A percentile compares a stretch with the other conserved stretches of the same genome.
Conservation (phyloP, 306 rosid genomes). For the Herpetospermum pedunculosum region DNA sequence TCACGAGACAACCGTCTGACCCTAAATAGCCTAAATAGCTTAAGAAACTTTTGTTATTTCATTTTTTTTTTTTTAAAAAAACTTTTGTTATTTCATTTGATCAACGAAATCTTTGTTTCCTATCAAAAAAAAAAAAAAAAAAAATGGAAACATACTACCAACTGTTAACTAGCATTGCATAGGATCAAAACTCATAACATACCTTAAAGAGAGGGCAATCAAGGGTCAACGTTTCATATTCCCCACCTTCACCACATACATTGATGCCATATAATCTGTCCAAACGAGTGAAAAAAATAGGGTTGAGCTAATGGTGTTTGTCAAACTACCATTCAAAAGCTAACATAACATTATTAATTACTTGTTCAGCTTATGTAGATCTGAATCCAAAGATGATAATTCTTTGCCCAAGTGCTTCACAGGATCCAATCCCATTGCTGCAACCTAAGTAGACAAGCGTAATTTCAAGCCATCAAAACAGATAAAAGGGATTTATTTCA, state of each 20-base stretch:
- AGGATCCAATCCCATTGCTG: conserved; percentile 94
- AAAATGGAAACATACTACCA: neutral
- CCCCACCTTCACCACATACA: conserved; percentile 98
- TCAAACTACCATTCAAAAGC: neutral
- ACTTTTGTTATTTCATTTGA: too few species aligned
- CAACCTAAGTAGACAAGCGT: conserved; percentile 46
- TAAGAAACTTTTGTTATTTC: too few species aligned
- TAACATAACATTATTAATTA: conserved; percentile 12
- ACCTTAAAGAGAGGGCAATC: conserved; percentile 89
- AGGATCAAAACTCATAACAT: conserved; percentile 20
- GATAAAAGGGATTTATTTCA: neutral
- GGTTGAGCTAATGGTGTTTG: neutral
- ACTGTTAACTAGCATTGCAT: neutral
- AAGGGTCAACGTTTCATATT: conserved; percentile 88
- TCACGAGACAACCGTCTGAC: too few species aligned
- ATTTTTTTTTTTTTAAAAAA: too few species aligned
- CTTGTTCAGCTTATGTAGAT: conserved; percentile 84
- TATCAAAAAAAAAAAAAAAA: too few species aligned
- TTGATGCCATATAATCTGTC: conserved; percentile 77
- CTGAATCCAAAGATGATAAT: conserved; percentile 47
- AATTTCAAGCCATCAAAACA: conserved; percentile 15
- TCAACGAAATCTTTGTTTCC: too few species aligned
- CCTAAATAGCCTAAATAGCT: too few species aligned
- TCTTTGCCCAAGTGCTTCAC: conserved; percentile 90
- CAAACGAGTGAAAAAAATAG: conserved; percentile 8